phyloP scores from a whole-genome alignment of 73 alveolate species.

The Tetrahymena thermophila region DNA sequence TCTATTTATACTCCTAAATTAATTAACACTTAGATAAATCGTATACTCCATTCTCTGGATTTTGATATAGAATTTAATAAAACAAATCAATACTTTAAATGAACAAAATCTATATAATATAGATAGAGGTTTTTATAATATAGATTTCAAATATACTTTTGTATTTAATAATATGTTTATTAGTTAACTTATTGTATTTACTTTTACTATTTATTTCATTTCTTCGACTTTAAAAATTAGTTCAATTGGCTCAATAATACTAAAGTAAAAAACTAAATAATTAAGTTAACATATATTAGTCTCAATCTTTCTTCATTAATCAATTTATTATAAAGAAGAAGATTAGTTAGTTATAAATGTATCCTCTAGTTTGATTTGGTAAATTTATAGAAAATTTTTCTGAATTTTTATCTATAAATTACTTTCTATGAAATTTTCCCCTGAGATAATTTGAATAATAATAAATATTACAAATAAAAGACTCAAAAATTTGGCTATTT shows the following conservation, averaged over 20 bases:
- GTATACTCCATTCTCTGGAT: not conserved
- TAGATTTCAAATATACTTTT: not conserved
- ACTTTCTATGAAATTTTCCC: not conserved
- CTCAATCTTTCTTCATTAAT: not conserved
- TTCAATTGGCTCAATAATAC: no score
- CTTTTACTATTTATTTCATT: not conserved
- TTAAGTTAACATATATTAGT: no score
- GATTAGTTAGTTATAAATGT: not conserved
- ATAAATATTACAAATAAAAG: not conserved
- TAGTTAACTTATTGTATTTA: not conserved
- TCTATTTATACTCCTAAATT: not conserved
- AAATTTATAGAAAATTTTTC: not conserved
- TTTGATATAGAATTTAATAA: no score
- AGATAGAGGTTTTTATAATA: not conserved
- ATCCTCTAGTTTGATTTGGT: not conserved
- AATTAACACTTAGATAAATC: not conserved
- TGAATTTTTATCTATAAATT: not conserved
- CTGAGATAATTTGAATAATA: no score
- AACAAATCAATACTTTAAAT: not conserved
- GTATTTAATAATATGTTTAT: not conserved
- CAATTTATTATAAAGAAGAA: not conserved
- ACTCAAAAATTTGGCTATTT: not conserved
- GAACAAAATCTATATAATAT: not conserved
- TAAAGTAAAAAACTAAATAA: no score
- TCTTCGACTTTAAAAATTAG: no score